These are phyloP conservation scores for Inosperma sp. DNA, from an alignment of 768 basidiomycete species.

Conservation along the genomic window DNA sequence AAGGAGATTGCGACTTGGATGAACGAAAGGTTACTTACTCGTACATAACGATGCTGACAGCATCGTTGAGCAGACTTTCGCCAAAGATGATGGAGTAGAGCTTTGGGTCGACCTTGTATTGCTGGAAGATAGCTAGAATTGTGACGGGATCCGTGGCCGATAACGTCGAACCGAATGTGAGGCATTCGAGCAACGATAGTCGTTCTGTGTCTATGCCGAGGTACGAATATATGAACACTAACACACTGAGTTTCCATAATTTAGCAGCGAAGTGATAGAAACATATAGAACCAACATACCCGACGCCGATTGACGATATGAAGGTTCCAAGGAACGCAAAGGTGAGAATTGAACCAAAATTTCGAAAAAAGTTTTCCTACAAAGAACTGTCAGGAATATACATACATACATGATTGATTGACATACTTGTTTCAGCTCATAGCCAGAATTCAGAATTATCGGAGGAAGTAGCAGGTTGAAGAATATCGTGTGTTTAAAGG, in stretches of 20 bases:
- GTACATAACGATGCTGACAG: constrained; percentile 99
- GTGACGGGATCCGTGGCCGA: constrained; percentile 98
- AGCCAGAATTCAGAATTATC: constrained; percentile 97
- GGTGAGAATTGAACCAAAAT: constrained; percentile 92
- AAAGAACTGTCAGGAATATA: constrained; percentile 11
- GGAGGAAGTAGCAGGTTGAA: constrained; percentile 98
- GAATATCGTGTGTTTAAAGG: constrained; percentile 94
- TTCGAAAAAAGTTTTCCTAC: constrained; percentile 97
- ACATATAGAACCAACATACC: constrained; percentile 57
- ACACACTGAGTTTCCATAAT: constrained; percentile 61
- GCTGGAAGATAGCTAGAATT: constrained; percentile 96
- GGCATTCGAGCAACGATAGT: constrained; percentile 84
- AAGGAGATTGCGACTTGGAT: not conserved
- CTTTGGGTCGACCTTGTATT: constrained; percentile 98
- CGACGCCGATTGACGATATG: constrained; percentile 92
- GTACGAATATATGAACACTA: constrained; percentile 93
- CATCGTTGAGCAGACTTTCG: constrained; percentile 95
- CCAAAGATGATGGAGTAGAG: constrained; percentile 97
- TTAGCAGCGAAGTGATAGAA: not conserved
- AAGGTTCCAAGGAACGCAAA: constrained; percentile 96
- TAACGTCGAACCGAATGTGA: constrained; percentile 93
- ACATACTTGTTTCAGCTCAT: constrained; percentile 90
- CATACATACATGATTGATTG: not conserved
- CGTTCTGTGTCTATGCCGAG: constrained; percentile 87
- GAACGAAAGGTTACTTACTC: constrained; percentile 62